phyloP scores from a whole-genome alignment of 306 rosid genomes.

The Astragalus membranaceus region DNA sequence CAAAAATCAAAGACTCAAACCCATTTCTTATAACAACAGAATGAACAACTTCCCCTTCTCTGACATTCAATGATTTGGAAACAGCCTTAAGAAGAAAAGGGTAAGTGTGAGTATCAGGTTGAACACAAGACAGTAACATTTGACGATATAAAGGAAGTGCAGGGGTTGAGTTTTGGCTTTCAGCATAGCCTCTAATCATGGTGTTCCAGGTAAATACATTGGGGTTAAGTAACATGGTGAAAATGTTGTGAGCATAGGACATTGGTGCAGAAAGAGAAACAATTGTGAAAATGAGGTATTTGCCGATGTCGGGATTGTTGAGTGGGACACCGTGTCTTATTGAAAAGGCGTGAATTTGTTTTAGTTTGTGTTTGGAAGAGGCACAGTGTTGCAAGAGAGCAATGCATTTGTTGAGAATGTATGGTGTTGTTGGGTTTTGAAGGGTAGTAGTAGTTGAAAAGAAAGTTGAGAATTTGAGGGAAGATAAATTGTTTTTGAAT shows the following conservation, averaged over 20 bases:
- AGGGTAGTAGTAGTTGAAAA: not conserved
- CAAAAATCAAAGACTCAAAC: conserved; percentile 45
- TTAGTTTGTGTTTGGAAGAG: conserved; percentile 38
- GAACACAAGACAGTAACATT: conserved; percentile 23
- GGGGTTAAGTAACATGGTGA: conserved; percentile 22
- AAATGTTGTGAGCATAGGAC: conserved; percentile 39
- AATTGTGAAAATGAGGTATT: conserved; percentile 37
- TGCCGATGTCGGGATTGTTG: conserved; percentile 42
- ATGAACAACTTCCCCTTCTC: conserved; percentile 46
- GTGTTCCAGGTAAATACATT: conserved; percentile 51
- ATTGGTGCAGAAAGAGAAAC: conserved; percentile 48
- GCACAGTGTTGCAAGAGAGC: conserved; percentile 39
- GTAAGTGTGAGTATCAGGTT: conserved; percentile 55
- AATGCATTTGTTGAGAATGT: conserved; percentile 39
- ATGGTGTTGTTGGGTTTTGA: conserved; percentile 8
- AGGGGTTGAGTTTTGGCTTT: conserved; percentile 18
- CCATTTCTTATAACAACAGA: conserved; percentile 36
- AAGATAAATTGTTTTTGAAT: too few species aligned
- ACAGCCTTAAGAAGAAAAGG: conserved; percentile 55
- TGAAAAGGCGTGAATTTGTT: conserved; percentile 53
- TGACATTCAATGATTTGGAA: conserved; percentile 31
- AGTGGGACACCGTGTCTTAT: conserved; percentile 36
- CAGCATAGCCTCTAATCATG: conserved; percentile 50
- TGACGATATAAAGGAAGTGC: conserved; percentile 31
- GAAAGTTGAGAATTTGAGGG: too few species aligned